Base-by-base conservation (phyloP, 257 asterid species). In the Leonotis leonurus region DNA sequence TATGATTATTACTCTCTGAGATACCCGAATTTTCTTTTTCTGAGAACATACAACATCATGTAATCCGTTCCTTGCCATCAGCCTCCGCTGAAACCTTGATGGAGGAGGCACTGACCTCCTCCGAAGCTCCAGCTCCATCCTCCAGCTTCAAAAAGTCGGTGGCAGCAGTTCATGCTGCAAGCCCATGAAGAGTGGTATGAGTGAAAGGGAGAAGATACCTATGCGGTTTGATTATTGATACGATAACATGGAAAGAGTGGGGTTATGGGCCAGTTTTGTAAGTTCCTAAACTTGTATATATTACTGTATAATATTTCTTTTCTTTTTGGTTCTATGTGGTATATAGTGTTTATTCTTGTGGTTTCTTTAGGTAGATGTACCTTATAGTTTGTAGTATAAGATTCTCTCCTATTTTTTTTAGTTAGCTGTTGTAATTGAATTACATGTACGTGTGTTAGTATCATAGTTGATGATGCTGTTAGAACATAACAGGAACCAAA, bases 251-350 rank as follows among this genome's bases (percentile, higher is more conserved):
- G n/a, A n/a, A 44, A 60, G 68, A 56, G 58, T 26, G 68, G 40
- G 46, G 26, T 52, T 49, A 44, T 50, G 49, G 52, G 62, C 32
- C 75, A 57, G 54, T 62, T 70, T 66, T 49, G 63, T 63, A 26
- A 52, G 69, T 62, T 76, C 27, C 32, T 11, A 4, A 67, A 39
- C 64, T 62, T 73, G 70, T 73, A 77, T 66, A 73, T 66, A 61
- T 52, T 60, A 57, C 25, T 73, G 75, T 76, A 71, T 64, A 39
- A 63, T 66, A 52, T 60, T n/a, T 13, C 3, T 11, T 37, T 56
- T 55, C 27, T 49, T 10, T 36, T 22, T 60, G 56, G 72, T 51
- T 65, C 66, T 49, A 56, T 54, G 22, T 74, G 68, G 53, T 64
- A 59, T n/a, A n/a, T 62, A 62, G 55, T 57, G 6, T 27, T 53